phyloP scores from a whole-genome alignment of 2,329 filamentous ascomycete genomes.

The Fusarium drepaniforme region DNA sequence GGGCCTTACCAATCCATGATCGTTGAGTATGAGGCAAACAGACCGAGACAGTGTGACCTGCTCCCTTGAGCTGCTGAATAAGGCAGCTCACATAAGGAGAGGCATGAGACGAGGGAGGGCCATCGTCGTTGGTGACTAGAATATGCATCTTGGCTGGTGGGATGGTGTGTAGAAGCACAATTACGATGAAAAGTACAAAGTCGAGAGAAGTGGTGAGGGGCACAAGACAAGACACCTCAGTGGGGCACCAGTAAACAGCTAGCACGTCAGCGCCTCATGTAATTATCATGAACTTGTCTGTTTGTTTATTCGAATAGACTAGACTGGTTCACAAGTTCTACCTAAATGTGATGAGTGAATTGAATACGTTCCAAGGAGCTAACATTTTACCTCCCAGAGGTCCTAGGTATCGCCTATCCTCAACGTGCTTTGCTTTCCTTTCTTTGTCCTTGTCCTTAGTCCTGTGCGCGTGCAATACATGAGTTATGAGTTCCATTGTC shows the following conservation, averaged over 20 bases:
- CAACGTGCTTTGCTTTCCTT: conserved; percentile 7
- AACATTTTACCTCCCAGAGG: conserved; percentile 28
- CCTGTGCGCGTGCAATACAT: conserved; percentile 30
- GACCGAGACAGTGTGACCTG: conserved; percentile 90
- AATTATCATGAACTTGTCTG: conserved; percentile 38
- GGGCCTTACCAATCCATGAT: conserved; percentile 98
- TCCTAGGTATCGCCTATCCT: conserved; percentile 30
- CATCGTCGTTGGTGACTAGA: conserved; percentile 83
- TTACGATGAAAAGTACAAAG: background rate
- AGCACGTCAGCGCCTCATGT: conserved; percentile 38
- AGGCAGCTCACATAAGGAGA: conserved; percentile 86
- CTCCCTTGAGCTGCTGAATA: conserved; percentile 75
- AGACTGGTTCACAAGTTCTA: conserved; percentile 37
- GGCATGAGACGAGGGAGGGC: conserved; percentile 81
- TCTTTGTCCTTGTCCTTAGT: background rate
- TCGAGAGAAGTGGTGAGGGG: conserved; percentile 32
- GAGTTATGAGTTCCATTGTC: conserved; percentile 12
- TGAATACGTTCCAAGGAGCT: conserved; percentile 27
- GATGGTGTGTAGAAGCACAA: background rate
- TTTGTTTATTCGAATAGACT: conserved; percentile 21
- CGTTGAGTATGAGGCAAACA: conserved; percentile 91
- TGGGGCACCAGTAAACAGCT: conserved; percentile 10
- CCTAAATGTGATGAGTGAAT: conserved; percentile 35
- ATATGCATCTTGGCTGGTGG: conserved; percentile 66
- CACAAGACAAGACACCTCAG: conserved; percentile 36